Percentiles rank a stretch among this genome's conserved stretches.
These are phyloP conservation scores for Septoria linicola DNA, from an alignment of 2,329 filamentous ascomycete genomes.

Conservation along the genomic window DNA sequence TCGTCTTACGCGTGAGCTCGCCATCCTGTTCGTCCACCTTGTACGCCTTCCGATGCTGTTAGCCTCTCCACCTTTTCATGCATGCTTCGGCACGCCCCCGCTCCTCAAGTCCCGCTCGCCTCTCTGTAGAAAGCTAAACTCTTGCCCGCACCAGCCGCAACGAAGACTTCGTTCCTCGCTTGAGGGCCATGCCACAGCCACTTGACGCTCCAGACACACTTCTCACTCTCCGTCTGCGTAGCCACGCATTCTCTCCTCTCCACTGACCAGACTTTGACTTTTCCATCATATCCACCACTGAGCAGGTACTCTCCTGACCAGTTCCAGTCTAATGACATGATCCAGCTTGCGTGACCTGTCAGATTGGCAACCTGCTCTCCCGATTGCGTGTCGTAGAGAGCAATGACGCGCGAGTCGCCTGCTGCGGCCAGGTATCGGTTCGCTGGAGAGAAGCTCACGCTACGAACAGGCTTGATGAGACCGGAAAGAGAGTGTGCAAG, in stretches of 20 bases:
- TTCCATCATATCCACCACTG: conserved; percentile 82
- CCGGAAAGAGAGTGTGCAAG: conserved; percentile 87
- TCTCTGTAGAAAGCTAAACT: conserved; percentile 82
- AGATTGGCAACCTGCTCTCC: conserved; percentile 91
- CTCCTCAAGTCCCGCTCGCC: conserved; percentile 64
- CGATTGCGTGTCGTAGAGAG: conserved; percentile 86
- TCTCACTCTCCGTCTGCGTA: conserved; percentile 88
- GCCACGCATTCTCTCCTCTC: conserved; percentile 82
- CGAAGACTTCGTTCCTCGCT: conserved; percentile 67
- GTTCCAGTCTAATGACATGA: conserved; percentile 90
- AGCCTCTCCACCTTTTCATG: too few relatives aligned
- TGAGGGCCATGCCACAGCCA: conserved; percentile 70
- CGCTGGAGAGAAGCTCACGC: conserved; percentile 83
- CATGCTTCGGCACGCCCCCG: neutral
- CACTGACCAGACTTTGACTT: conserved; percentile 93
- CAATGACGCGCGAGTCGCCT: conserved; percentile 84
- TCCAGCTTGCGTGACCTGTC: conserved; percentile 77
- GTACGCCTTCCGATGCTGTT: too few relatives aligned
- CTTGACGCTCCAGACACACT: conserved; percentile 73
- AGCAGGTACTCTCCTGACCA: conserved; percentile 88
- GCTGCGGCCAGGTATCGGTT: conserved; percentile 82
- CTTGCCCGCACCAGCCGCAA: conserved; percentile 72
- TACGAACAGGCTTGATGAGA: conserved; percentile 80
- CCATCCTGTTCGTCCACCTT: neutral
- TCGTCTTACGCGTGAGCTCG: neutral